Evolutionary conservation across 257 asterid species (phyloP).

Genomic region (Ilex asprella): DNA sequence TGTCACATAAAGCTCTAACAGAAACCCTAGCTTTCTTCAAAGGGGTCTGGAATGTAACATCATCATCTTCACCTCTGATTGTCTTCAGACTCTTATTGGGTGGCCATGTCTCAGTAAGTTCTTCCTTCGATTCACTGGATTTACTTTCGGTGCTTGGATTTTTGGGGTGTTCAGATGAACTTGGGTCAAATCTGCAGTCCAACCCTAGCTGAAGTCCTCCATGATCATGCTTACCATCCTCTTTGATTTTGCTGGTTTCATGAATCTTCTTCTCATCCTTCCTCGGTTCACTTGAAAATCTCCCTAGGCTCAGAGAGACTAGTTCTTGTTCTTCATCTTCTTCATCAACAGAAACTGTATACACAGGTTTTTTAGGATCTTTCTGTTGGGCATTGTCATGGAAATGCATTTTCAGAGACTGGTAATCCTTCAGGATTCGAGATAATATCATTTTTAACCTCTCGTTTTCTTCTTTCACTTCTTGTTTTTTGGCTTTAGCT

Average conservation of each 20-base stretch:
- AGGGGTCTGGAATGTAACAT: constrained; percentile 23
- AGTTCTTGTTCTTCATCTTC: constrained; percentile 21
- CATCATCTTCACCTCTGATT: constrained; percentile 25
- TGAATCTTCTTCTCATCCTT: background rate
- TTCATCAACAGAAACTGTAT: constrained; percentile 5
- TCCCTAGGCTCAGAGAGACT: constrained; percentile 43
- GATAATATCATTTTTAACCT: background rate
- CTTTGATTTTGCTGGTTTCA: background rate
- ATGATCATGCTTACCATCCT: background rate
- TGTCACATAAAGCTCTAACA: constrained; percentile 40
- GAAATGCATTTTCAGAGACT: constrained; percentile 28
- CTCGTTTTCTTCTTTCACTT: background rate
- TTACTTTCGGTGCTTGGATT: background rate
- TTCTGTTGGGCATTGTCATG: constrained; percentile 11
- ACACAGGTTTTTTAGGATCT: constrained; percentile 9
- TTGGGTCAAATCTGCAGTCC: constrained; percentile 13
- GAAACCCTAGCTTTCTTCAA: constrained; percentile 54
- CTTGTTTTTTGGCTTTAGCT: too few relatives aligned
- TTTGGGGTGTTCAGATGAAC: too few relatives aligned
- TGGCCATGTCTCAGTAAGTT: background rate
- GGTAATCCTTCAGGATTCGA: too few relatives aligned
- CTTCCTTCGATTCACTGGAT: constrained; percentile 25
- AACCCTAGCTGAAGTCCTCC: constrained; percentile 38
- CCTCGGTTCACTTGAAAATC: constrained; percentile 17
- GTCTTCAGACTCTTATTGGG: constrained; percentile 14